Base-by-base conservation (phyloP, 2,329 filamentous ascomycete genomes). In the Xylaria sp. region DNA sequence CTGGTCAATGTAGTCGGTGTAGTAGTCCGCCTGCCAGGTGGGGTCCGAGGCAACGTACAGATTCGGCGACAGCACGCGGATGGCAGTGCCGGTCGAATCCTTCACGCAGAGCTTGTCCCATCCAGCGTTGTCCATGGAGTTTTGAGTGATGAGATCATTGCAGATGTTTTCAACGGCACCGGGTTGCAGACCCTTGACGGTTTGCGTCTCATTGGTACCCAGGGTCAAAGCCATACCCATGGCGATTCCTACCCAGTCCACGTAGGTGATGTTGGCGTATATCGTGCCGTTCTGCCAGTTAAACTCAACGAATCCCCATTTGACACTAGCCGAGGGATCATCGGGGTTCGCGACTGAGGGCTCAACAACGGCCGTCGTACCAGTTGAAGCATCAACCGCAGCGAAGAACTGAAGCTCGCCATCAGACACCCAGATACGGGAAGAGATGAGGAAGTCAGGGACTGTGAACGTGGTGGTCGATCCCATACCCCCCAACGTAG, bases 251-350 rank as follows among this genome's bases (percentile, higher is more conserved):
- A 86, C 81, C 69, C 85, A 86, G 73, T 87, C 85, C 39, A 87
- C 85, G 65, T 83, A 86, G 57, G 81, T 84, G 63, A 87, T 81
- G 74, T 86, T 86, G 69, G 84, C 83, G 51, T 78, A 86, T 31
- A 86, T 73, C 7, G 78, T 75, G 0, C 79, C 79, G 1, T 78
- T 72, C 0, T 72, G 56, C n/a, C 78, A 83, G 72, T 82, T 82
- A 1, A 87, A 76, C 72, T 87, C 85, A 20, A 85, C 79, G 63
- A 86, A 86, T 0, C 84, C 84, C 84, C 84, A 86, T 73, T 82
- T 82, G 46, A 84, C 74, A 1, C 75, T 79, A 0, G 81, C 77
- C 33, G 80, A 84, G 3, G 84, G 82, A 62, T 86, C 84, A 2
- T 70, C 62, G 0, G 82, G 76, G 74, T 84, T 84, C 12, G 78